Evolutionary conservation across 2,329 filamentous ascomycete genomes (phyloP), one percentile per base, ranked within the genome.

Genomic region (Corynespora cassiicola): DNA sequence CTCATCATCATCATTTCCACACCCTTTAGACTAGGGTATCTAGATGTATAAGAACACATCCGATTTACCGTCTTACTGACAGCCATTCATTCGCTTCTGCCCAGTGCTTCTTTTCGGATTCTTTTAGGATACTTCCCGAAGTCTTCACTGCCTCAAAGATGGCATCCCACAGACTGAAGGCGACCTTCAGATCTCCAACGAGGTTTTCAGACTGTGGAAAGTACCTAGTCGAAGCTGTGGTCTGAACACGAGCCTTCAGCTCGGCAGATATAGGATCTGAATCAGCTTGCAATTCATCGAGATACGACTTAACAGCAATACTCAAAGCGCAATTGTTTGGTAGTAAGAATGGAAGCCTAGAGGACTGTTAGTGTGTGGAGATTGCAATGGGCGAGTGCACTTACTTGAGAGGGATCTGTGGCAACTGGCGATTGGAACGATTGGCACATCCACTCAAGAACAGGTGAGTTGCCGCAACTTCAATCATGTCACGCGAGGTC

Each of bases 391-490:
- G 44, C 71, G 65, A 27, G 69, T 19, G 8, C 25, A 70, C 81
- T 61, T 76, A 92, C 89, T 80, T 81, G 51, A 88, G 80, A 50
- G 85, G 85, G 42, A 97, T 76, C 30, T 86, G 79, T 37, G 83
- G 72, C 65, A 74, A 70, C 38, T 76, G 66, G 7, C 57, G 70
- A 38, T 84, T 77, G 41, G 86, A 80, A 24, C 91, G 82, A 41
- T 87, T 79, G 14, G 85, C 87, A 58, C 95, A 88, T 6, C 85
- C 89, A 54, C 85, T 85, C 58, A 96, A 76, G 53, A 96, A 85
- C 74, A 96, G 82, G 19, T 87, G 86, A 5, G 85, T 85, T 14
- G 91, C 76, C 47, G 92, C 82, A 26, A 90, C 87, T 69, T 99
- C 94, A 10, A 94, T 74, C 22, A 97, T 72, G 64, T 95, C 90